Conservation (phyloP, 139 green algal genomes). For the Chlorella sp. region DNA sequence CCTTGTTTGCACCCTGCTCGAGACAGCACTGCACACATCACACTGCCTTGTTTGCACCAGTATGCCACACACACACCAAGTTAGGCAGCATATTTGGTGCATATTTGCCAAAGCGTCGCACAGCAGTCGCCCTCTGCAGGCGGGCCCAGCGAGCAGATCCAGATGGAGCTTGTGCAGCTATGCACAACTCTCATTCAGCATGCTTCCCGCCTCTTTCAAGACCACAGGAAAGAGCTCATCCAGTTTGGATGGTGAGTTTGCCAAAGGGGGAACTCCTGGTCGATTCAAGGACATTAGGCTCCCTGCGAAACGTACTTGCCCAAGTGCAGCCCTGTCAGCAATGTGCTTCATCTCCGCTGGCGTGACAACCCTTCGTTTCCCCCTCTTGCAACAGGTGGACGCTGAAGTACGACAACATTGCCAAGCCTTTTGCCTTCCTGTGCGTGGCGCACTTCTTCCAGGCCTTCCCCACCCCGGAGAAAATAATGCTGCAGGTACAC, state of each 20-base stretch:
- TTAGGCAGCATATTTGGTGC: neutral
- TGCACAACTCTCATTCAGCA: constrained; percentile 79
- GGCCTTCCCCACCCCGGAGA: constrained; percentile 79
- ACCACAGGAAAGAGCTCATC: constrained; percentile 88
- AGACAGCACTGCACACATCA: neutral
- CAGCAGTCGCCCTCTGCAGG: constrained; percentile 19
- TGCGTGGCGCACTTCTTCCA: constrained; percentile 91
- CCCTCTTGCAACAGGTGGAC: constrained; percentile 27
- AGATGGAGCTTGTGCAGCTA: constrained; percentile 87
- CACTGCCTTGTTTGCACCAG: neutral
- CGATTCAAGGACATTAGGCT: neutral
- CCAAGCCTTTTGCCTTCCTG: constrained; percentile 88
- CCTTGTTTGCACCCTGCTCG: too few relatives aligned
- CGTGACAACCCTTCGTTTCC: neutral
- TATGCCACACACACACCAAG: too few relatives aligned
- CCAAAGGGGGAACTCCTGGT: neutral
- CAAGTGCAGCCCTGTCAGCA: too few relatives aligned
- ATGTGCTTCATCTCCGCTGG: too few relatives aligned
- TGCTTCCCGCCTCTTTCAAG: constrained; percentile 57
- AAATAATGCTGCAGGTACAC: constrained; percentile 86
- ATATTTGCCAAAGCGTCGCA: neutral
- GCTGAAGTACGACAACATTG: constrained; percentile 86
- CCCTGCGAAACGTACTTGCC: too few relatives aligned
- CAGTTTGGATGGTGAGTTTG: constrained; percentile 80
- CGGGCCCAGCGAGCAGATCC: constrained; percentile 67